A percentile compares a stretch with the other conserved stretches of the same genome.
Evolutionary conservation across 129 eudicot species (phyloP).

Genomic region (Pulicaria dysenterica): DNA sequence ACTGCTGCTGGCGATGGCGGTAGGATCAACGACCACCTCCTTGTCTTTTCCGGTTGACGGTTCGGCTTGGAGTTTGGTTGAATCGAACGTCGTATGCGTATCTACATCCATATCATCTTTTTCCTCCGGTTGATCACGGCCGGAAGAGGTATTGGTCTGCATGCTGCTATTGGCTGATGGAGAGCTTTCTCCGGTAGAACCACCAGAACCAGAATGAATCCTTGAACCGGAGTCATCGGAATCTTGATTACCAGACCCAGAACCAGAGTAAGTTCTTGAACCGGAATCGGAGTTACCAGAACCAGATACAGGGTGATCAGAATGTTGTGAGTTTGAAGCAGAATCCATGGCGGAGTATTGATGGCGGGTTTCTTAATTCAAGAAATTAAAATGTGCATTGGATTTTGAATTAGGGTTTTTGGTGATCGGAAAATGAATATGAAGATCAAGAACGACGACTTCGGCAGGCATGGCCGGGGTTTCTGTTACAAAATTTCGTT

Average conservation of each 20-base stretch:
- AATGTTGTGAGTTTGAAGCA: slow-evolving; percentile 13
- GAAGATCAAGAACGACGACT: slow-evolving; percentile 7
- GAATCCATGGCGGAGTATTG: slow-evolving; percentile 7
- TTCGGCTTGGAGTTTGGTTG: background rate
- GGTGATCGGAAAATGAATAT: background rate
- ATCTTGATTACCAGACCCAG: background rate
- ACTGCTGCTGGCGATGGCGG: no score
- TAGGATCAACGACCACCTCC: no score
- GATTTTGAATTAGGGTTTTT: background rate
- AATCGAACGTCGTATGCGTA: background rate
- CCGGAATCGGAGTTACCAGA: background rate
- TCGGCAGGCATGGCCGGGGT: background rate
- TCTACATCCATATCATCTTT: background rate
- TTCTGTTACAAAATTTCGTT: no score
- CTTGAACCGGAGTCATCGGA: background rate
- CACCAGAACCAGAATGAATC: background rate
- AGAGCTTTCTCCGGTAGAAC: background rate
- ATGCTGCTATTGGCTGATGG: slow-evolving; percentile 15
- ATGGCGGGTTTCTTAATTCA: slow-evolving; percentile 1
- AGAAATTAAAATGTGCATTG: background rate
- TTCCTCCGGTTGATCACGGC: background rate
- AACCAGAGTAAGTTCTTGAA: background rate
- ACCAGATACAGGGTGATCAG: background rate
- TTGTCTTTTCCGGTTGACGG: background rate
- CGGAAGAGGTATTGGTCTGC: background rate